Conservation (phyloP, 1,284 basidiomycete species). For the Chondrostereum purpureum region DNA sequence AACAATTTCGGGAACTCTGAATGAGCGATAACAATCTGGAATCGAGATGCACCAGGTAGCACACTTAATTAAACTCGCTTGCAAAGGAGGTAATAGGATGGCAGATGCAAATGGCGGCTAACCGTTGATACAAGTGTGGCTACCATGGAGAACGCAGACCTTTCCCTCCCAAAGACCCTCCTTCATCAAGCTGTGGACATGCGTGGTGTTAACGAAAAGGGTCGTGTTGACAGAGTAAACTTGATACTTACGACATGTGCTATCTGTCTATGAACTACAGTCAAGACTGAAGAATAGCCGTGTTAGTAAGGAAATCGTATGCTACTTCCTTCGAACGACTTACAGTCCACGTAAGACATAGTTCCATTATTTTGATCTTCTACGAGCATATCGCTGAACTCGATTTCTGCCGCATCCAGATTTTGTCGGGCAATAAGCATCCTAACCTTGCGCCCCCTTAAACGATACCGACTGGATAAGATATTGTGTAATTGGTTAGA, state of each 20-base stretch:
- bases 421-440: slow-evolving; percentile 88
- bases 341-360: slow-evolving; percentile 84
- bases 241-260: slow-evolving; percentile 46
- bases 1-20: no score
- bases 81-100: no score
- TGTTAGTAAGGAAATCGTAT: neutral
- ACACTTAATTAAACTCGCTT: no score
- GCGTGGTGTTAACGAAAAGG: slow-evolving; percentile 5
- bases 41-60: no score
- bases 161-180: slow-evolving; percentile 32
- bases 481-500: slow-evolving; percentile 86
- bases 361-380: slow-evolving; percentile 97
- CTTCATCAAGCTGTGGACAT: slow-evolving; percentile 40
- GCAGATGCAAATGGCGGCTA: no score
- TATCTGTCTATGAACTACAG: slow-evolving; percentile 42
- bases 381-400: slow-evolving; percentile 94
- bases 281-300: slow-evolving; percentile 25
- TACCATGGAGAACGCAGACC: slow-evolving; percentile 47
- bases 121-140: slow-evolving; percentile 4
- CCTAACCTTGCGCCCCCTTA: slow-evolving; percentile 56
- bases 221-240: neutral
- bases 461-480: slow-evolving; percentile 59
- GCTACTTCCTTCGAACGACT: slow-evolving; percentile 22
- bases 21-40: no score
- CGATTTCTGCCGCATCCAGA: slow-evolving; percentile 89